Evolutionary conservation across 306 rosid species (phyloP).

Genomic region (Styphnolobium japonicum): DNA sequence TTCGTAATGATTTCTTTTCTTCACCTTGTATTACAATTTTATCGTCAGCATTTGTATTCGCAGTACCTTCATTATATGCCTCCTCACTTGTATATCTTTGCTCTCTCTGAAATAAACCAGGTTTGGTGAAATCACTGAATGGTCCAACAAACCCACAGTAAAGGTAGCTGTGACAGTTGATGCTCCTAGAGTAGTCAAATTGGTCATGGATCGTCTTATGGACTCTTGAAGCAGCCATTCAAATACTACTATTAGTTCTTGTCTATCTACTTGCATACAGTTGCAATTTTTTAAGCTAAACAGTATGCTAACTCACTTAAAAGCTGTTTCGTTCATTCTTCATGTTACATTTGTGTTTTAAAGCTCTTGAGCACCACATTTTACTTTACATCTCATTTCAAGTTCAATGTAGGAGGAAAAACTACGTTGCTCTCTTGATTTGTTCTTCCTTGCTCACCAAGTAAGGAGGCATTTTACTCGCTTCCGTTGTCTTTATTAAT

Average conservation of each 20-base stretch:
- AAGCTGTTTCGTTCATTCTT: background rate
- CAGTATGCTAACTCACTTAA: background rate
- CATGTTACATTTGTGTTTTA: background rate
- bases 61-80: background rate
- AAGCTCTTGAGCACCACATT: background rate
- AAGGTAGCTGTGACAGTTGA: conserved; percentile 95
- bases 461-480: background rate
- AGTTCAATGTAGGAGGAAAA: background rate
- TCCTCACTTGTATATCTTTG: background rate
- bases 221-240: conserved; percentile 33
- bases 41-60: background rate
- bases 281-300: background rate
- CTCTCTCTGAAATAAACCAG: conserved; percentile 39
- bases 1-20: background rate
- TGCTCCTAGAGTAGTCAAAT: conserved; percentile 57
- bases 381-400: background rate
- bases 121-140: conserved; percentile 80
- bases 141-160: conserved; percentile 76
- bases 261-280: background rate
- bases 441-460: background rate
- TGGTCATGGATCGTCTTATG: conserved; percentile 81
- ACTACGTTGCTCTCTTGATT: background rate
- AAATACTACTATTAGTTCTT: background rate
- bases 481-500: background rate
- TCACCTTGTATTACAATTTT: background rate